phyloP scores from a whole-genome alignment of 345 rosid species.

The Salix purpurea region DNA sequence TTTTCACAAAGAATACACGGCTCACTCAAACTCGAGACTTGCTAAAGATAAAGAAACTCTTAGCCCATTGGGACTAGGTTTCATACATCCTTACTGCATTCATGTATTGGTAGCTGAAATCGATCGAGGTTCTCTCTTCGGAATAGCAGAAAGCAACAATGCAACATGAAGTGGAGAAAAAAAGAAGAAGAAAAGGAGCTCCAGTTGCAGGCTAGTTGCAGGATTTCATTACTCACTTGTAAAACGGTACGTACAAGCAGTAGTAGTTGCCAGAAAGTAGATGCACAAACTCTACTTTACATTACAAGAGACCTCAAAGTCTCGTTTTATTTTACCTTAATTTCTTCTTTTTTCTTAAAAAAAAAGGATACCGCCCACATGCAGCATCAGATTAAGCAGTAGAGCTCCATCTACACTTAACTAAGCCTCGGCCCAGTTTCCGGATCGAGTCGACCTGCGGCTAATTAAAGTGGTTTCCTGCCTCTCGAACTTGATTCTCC shows the following conservation, averaged over 20 bases:
- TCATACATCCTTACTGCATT: too few relatives aligned
- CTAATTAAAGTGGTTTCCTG: slow-evolving; percentile 37
- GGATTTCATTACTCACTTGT: background rate
- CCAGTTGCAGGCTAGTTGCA: too few relatives aligned
- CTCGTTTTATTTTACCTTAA: background rate
- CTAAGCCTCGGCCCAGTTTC: slow-evolving; percentile 50
- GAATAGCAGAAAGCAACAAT: too few relatives aligned
- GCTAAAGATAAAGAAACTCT: too few relatives aligned
- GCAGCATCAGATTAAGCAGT: background rate
- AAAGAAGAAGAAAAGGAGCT: too few relatives aligned
- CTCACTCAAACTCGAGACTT: too few relatives aligned
- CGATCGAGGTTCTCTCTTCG: too few relatives aligned
- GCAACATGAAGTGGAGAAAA: too few relatives aligned
- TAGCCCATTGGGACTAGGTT: too few relatives aligned
- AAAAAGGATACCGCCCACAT: background rate
- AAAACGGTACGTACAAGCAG: background rate
- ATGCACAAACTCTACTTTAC: background rate
- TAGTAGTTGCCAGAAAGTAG: background rate
- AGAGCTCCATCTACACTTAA: background rate
- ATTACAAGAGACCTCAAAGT: background rate
- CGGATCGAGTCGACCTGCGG: slow-evolving; percentile 17
- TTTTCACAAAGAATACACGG: too few relatives aligned
- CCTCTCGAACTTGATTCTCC: slow-evolving; percentile 44
- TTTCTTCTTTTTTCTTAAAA: background rate
- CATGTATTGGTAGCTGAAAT: too few relatives aligned